These are phyloP conservation scores for Citrus cavaleriei DNA, from an alignment of 345 rosid genomes.

Conservation along the genomic window DNA sequence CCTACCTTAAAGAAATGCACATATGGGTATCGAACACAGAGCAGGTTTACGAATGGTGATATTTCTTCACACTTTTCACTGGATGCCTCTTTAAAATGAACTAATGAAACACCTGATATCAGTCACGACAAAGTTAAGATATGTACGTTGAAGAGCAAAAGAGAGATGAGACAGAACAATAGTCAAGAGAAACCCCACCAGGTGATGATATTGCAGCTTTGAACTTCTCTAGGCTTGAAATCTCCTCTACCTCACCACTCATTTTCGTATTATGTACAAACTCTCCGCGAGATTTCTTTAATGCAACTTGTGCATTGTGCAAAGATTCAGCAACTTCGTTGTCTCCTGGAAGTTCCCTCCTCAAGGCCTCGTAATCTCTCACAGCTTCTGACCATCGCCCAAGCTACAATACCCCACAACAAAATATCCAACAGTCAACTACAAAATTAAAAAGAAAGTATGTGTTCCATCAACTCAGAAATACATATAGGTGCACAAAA, in stretches of 20 bases:
- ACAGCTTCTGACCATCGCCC: conserved; percentile 86
- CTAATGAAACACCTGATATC: conserved; percentile 40
- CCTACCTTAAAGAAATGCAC: conserved; percentile 36
- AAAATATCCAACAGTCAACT: conserved; percentile 3
- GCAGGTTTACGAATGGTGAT: conserved; percentile 33
- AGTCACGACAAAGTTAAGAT: neutral
- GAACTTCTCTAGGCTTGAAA: conserved; percentile 52
- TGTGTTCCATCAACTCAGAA: neutral
- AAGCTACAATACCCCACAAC: conserved; percentile 34
- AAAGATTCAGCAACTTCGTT: conserved; percentile 72
- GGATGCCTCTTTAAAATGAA: conserved; percentile 26
- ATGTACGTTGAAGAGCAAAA: neutral
- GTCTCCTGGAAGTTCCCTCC: conserved; percentile 82
- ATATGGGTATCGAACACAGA: conserved; percentile 37
- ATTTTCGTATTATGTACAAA: conserved; percentile 39
- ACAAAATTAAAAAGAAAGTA: neutral
- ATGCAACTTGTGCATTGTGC: conserved; percentile 55
- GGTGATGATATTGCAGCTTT: conserved; percentile 54
- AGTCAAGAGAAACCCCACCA: conserved; percentile 34
- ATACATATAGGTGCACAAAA: neutral
- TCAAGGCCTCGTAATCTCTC: conserved; percentile 76
- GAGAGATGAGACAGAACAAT: neutral
- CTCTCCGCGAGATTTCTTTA: conserved; percentile 50
- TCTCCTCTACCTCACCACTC: conserved; percentile 63
- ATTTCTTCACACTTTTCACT: conserved; percentile 34